Conservation (phyloP, 495 filamentous ascomycete genomes). For the Viridothelium virens region DNA sequence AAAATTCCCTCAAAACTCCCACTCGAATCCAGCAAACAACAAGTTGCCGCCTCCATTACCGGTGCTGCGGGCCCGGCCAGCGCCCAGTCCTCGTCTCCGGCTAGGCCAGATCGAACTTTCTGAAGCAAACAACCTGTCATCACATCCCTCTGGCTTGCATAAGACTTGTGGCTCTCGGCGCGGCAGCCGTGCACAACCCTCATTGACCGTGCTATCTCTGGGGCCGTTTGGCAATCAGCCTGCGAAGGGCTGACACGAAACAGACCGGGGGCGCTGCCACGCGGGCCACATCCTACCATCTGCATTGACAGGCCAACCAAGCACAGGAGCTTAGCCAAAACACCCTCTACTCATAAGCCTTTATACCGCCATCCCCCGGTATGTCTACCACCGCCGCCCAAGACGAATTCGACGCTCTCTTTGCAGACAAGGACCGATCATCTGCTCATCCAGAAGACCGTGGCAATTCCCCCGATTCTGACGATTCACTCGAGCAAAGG, state of each 20-base stretch:
- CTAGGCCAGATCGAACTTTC: background rate
- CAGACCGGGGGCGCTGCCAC: slow-evolving; percentile 1
- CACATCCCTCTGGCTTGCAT: background rate
- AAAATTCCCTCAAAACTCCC: background rate
- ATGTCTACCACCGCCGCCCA: slow-evolving; percentile 52
- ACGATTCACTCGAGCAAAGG: slow-evolving; percentile 32
- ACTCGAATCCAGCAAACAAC: background rate
- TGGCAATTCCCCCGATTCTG: slow-evolving; percentile 19
- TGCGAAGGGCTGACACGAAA: slow-evolving; percentile 7
- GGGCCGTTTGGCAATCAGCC: background rate
- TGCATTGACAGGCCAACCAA: background rate
- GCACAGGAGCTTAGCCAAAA: background rate
- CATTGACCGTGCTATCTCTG: background rate
- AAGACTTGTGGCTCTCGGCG: background rate
- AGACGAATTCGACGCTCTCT: slow-evolving; percentile 74
- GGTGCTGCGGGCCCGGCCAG: background rate
- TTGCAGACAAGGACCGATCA: slow-evolving; percentile 46
- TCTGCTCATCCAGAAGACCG: slow-evolving; percentile 54
- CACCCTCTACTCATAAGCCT: background rate
- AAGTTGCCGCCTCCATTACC: background rate
- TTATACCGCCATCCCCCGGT: slow-evolving; percentile 10
- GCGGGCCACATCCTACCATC: background rate
- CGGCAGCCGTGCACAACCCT: slow-evolving; percentile 4
- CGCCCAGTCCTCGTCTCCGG: background rate
- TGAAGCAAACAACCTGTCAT: slow-evolving; percentile 7